These are phyloP conservation scores for Penicillium expansum DNA, from an alignment of 2,329 filamentous ascomycete genomes.

Conservation along the genomic window DNA sequence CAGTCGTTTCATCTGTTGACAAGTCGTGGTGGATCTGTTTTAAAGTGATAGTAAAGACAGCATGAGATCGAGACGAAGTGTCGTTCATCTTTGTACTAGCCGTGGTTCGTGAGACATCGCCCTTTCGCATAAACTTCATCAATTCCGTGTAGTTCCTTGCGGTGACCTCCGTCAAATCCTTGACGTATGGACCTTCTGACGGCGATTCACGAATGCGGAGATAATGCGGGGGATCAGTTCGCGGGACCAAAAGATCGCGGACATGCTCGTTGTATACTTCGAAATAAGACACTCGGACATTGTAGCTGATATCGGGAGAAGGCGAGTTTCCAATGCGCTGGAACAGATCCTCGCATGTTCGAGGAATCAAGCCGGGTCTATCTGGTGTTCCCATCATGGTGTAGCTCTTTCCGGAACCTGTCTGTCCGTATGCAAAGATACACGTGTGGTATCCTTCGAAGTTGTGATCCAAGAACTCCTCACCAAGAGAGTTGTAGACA, in stretches of 20 bases:
- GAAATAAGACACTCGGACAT: slow-evolving; percentile 96
- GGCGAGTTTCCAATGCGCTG: slow-evolving; percentile 84
- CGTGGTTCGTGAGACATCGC: slow-evolving; percentile 81
- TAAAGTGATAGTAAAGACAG: slow-evolving; percentile 95
- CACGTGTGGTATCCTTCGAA: slow-evolving; percentile 99
- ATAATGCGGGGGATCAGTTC: slow-evolving; percentile 78
- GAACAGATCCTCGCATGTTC: slow-evolving; percentile 94
- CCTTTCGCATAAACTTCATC: slow-evolving; percentile 82
- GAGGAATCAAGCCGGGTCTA: slow-evolving; percentile 85
- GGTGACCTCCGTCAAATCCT: slow-evolving; percentile 89
- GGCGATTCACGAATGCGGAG: slow-evolving; percentile 96
- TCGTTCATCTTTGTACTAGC: slow-evolving; percentile 99
- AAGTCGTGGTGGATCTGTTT: slow-evolving; percentile 98
- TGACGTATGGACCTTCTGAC: slow-evolving; percentile 92
- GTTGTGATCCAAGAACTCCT: slow-evolving; percentile 98
- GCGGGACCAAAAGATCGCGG: slow-evolving; percentile 81
- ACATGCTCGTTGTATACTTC: slow-evolving; percentile 99
- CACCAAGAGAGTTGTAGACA: slow-evolving; percentile 88
- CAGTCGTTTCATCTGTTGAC: slow-evolving; percentile 95
- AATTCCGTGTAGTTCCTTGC: slow-evolving; percentile 86
- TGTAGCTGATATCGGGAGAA: slow-evolving; percentile 90
- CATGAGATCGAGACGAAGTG: slow-evolving; percentile 91
- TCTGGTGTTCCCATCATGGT: slow-evolving; percentile 92
- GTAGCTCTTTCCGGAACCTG: slow-evolving; percentile 95
- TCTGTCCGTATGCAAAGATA: slow-evolving; percentile 98